Evolutionary conservation across 805 yeast genomes (phyloP), one percentile per base, ranked within the genome.

Genomic region (Brettanomyces sp.): DNA sequence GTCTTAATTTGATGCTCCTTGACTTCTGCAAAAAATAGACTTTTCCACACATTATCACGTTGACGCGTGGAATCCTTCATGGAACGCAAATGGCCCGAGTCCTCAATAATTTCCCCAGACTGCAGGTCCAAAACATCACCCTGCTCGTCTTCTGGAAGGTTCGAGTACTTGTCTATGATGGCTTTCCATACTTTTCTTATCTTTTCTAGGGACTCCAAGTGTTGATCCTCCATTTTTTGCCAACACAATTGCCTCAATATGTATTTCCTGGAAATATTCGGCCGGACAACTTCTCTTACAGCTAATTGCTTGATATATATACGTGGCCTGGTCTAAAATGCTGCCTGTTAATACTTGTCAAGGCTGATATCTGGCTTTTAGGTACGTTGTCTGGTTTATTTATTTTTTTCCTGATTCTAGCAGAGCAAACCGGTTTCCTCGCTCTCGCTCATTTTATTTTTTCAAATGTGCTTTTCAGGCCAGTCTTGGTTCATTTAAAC

Each of bases 51-150:
- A 47, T 60, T 56, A 11, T 61, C 58, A 13, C 52, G 53, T 11
- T 51, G 39, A 14, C 49, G 41, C 4, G 46, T 37, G 3, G 59
- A 52, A 45, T 50, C 56, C 28, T 41, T 47, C 47, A 82, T 54
- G 2, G 80, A 73, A 47, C 74, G 62, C 22, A 85, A 53, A 60
- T 85, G 95, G 2, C 95, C 95, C 44, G 76, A 72, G 54, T 85
- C 89, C 32, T 67, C 74, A 1, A 80, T 59, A 1, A 85, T 73
- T 46, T 73, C 68, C 0, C 91, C 90, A 0, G 88, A 78, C 8
- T 58, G 56, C 22, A 85, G 55, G 57, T 85, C 89, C n/a, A 81
- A 63, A 23, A 79, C 69, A 57, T 81, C 89, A 36, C 85, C 82
- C 45, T 79, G 80, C 14, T 67, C 67, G 4, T 67, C 65, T 33